Conservation (phyloP, 495 filamentous ascomycete genomes). For the Podospora australis region DNA sequence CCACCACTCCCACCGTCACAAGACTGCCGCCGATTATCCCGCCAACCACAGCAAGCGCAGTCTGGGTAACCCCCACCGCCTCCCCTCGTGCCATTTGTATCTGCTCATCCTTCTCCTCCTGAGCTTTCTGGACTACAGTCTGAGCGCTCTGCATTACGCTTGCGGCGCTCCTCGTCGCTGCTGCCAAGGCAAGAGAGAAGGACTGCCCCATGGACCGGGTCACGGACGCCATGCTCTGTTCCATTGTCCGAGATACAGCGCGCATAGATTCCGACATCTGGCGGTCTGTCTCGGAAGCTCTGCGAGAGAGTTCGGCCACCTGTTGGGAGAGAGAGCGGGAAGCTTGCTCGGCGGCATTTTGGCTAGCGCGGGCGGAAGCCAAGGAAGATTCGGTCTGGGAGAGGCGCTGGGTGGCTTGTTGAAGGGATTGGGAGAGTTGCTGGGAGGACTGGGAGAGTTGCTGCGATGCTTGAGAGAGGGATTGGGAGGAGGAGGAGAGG, state of each 20-base stretch:
- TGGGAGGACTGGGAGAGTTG: conserved; percentile 33
- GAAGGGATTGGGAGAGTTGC: conserved; percentile 29
- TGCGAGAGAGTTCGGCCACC: conserved; percentile 14
- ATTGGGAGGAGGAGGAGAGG: conserved; percentile 23
- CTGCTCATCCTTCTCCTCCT: conserved; percentile 13
- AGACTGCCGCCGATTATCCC: conserved; percentile 37
- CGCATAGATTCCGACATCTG: neutral
- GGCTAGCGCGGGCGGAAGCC: conserved; percentile 10
- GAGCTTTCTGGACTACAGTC: conserved; percentile 29
- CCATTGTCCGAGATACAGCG: neutral
- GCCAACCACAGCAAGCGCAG: conserved; percentile 36
- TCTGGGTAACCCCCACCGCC: conserved; percentile 30
- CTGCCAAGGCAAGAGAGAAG: conserved; percentile 28
- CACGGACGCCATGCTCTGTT: conserved; percentile 17
- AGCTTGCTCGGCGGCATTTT: conserved; percentile 17
- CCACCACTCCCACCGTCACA: conserved; percentile 27
- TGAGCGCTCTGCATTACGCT: conserved; percentile 25
- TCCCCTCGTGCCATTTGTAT: conserved; percentile 27
- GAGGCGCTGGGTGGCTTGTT: conserved; percentile 21
- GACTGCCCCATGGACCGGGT: conserved; percentile 13
- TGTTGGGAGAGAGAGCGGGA: conserved; percentile 20
- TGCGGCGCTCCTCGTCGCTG: conserved; percentile 29
- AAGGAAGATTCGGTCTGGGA: conserved; percentile 21
- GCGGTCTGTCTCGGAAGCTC: conserved; percentile 7
- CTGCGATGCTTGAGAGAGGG: conserved; percentile 33